Base-by-base conservation (phyloP, 2,329 filamentous ascomycete species). In the Myriosclerotinia duriaeana region DNA sequence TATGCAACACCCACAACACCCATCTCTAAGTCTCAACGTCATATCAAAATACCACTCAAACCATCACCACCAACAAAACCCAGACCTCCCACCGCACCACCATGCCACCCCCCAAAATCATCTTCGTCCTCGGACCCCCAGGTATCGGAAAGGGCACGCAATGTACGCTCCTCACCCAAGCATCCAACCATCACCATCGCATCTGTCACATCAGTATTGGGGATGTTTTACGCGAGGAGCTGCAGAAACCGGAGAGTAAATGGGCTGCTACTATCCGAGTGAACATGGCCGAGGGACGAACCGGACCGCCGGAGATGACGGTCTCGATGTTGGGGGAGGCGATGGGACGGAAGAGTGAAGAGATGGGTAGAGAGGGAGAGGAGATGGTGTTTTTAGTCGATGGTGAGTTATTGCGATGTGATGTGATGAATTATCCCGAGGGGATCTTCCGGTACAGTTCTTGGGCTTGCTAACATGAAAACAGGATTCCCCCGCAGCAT, bases 61-160 rank as follows among this genome's bases (percentile, higher is more conserved):
- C 4, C 44, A 15, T 8, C 44, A 53, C 26, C 12, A 7, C 50
- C 1, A 14, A 15, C 50, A 53, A 20, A 26, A 53, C 7, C 52
- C 17, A 20, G 2, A 14, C 14, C 52, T 5, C 3, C 6, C 14
- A 7, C 12, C 22, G 5, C 52, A 20, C 15, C 6, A 5, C n/a
- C 44, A 46, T 46, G 44, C 46, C 11, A 11, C 20, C 17, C 20
- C 42, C 42, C 6, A 36, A 36, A 22, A 38, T 60, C 12, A 17
- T 60, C 12, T 60, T 60, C 42, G 30, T 60, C 20, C 56, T 60
- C 42, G 56, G 56, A 1, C 56, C 56, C 1, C 64, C 64, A 1
- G 64, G 63, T 15, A 20, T 42, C 3, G 63, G 63, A 2, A 65
- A 65, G 6, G 63, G 63, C 6, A 65, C 63, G 1, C 63, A 65